phyloP scores from a whole-genome alignment of 1,284 basidiomycete species.

The Phylloporus gajari region DNA sequence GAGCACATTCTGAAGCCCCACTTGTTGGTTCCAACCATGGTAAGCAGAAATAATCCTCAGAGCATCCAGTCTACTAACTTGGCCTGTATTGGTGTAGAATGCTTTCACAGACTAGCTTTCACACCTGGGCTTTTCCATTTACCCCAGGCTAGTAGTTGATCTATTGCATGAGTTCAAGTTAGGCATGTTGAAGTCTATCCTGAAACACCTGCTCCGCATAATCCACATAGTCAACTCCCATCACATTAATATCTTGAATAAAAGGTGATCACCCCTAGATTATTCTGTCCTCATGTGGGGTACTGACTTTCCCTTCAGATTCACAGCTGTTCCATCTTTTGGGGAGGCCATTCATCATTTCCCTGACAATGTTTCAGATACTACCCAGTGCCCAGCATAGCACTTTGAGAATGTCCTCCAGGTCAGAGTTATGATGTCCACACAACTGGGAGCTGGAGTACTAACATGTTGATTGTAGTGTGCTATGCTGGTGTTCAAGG shows the following conservation, averaged over 20 bases:
- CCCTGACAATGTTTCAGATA: neutral
- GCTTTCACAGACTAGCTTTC: no score
- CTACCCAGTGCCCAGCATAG: neutral
- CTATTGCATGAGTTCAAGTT: neutral
- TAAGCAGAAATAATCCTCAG: no score
- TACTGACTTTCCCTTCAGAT: neutral
- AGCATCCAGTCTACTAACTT: no score
- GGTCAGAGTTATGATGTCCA: neutral
- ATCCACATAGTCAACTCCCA: neutral
- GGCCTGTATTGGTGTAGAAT: no score
- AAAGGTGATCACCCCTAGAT: neutral
- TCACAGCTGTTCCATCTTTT: neutral
- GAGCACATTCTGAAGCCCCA: no score
- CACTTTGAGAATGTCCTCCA: neutral
- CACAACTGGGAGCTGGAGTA: neutral
- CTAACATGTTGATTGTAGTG: neutral
- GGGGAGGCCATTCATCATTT: neutral
- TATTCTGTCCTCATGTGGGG: no score
- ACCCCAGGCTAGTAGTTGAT: neutral
- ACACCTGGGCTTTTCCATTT: no score
- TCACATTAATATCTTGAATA: neutral
- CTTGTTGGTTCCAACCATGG: no score
- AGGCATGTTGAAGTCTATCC: neutral
- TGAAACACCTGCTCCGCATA: neutral
- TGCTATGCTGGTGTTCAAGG: neutral